These are phyloP conservation scores for Coelastrella sp. DNA, from an alignment of 139 green algal species.

Conservation along the genomic window DNA sequence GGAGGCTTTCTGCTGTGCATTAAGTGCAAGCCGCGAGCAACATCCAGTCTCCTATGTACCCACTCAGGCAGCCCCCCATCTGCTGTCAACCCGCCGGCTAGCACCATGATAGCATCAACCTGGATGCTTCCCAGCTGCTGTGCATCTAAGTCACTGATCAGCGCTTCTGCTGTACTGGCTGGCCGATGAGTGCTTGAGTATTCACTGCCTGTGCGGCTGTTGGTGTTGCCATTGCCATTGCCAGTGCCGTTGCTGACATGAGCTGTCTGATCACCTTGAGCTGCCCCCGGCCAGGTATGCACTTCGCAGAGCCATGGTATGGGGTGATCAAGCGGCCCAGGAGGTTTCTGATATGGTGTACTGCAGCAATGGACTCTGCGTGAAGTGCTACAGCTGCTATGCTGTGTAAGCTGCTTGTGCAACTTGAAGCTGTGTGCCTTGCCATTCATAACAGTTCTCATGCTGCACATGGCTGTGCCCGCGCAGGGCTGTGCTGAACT, in stretches of 20 bases:
- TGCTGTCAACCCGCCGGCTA: slow-evolving; percentile 59
- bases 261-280: background rate
- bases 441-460: too few species aligned
- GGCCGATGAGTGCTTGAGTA: background rate
- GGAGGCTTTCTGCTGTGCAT: slow-evolving; percentile 18
- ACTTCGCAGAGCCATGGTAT: slow-evolving; percentile 30
- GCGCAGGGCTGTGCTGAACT: too few species aligned
- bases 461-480: too few species aligned
- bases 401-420: background rate
- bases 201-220: too few species aligned
- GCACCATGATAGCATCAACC: slow-evolving; percentile 44
- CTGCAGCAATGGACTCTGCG: background rate
- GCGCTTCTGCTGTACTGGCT: background rate
- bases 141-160: background rate
- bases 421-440: background rate
- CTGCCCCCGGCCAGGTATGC: background rate
- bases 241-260: background rate
- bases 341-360: background rate
- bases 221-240: slow-evolving; percentile 20
- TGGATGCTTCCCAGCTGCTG: background rate
- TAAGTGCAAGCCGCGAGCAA: slow-evolving; percentile 35
- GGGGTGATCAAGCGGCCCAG: background rate
- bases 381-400: background rate
- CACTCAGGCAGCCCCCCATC: slow-evolving; percentile 65
- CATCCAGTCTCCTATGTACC: slow-evolving; percentile 62